phyloP scores from a whole-genome alignment of 345 rosid species.

The Cardiospermum halicacabum region DNA sequence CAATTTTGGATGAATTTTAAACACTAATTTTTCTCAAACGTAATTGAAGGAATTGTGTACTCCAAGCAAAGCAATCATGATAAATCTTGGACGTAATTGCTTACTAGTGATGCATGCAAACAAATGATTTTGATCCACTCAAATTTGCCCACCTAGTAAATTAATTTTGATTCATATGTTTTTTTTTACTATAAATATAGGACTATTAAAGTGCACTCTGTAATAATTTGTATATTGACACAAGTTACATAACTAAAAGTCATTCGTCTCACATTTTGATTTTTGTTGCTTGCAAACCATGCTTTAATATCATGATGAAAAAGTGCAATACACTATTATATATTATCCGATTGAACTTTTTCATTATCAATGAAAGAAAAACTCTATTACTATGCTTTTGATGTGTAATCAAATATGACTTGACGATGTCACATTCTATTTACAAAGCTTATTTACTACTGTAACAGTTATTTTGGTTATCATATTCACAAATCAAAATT shows the following conservation, averaged over 20 bases:
- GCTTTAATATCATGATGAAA: not conserved
- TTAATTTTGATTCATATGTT: not conserved
- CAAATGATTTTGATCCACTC: conserved; percentile 1
- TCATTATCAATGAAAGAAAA: not conserved
- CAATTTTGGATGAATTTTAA: not conserved
- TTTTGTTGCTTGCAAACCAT: not conserved
- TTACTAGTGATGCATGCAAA: conserved; percentile 4
- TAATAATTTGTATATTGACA: not conserved
- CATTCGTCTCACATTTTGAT: not conserved
- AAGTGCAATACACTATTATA: not conserved
- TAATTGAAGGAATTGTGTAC: conserved; percentile 5
- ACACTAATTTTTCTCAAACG: not conserved
- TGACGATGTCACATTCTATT: not conserved
- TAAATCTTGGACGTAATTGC: conserved; percentile 8
- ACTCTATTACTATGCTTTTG: not conserved
- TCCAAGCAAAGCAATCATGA: conserved; percentile 20
- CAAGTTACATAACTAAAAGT: not conserved
- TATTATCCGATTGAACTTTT: not conserved
- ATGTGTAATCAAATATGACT: not conserved
- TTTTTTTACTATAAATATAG: not conserved
- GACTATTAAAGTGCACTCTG: not conserved
- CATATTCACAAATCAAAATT: no score
- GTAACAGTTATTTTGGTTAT: no score
- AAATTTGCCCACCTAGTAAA: not conserved
- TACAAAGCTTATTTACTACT: not conserved